Evolutionary conservation across 2,329 filamentous ascomycete species (phyloP), one percentile per base, ranked within the genome.

Genomic region (Penicillium corylophilum): DNA sequence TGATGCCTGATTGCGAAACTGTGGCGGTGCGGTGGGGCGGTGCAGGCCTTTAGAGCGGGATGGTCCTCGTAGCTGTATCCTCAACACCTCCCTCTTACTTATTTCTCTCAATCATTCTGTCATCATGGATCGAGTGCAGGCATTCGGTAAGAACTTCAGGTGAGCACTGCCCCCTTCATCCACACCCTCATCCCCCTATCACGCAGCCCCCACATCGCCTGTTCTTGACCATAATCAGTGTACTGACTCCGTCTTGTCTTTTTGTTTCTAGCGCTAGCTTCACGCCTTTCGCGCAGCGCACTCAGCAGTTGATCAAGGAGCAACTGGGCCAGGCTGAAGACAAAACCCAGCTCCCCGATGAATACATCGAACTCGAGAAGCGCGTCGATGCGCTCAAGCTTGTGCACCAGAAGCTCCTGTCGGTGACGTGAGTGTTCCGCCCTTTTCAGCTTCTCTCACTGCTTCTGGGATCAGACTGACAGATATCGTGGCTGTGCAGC

Each of bases 361-460:
- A 97, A 76, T 99, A 99, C 76, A 89, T 96, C 71, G 92, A 97
- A 75, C 88, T 99, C 56, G 94, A 99, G 84, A 96, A 96, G 83
- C 87, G 93, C 62, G 91, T 97, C 67, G 94, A 99, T 84, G 94
- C 94, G 53, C 80, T 99, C 71, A 97, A 96, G 81, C 86, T 89
- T 70, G 94, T 95, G 54, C 94, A 99, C 76, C 90, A 95, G 78
- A 96, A 95, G 80, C 89, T 99, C 81, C 85, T 99, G 58, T 85
- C 90, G 63, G 94, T 97, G 71, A 99, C 94, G 89, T 95, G 79
- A 77, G 88, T 83, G 48, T 52, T 38, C 54, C 36, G 22, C 24
- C 16, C 1, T 9, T 16, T 22, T 13, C 23, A 8, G 31, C 39
- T 8, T 9, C 13, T 31, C 16, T 39, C 13, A 2, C 1, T 12